Evolutionary conservation across 2,329 filamentous ascomycete species (phyloP).

Genomic region (Ophiostoma ulmi): DNA sequence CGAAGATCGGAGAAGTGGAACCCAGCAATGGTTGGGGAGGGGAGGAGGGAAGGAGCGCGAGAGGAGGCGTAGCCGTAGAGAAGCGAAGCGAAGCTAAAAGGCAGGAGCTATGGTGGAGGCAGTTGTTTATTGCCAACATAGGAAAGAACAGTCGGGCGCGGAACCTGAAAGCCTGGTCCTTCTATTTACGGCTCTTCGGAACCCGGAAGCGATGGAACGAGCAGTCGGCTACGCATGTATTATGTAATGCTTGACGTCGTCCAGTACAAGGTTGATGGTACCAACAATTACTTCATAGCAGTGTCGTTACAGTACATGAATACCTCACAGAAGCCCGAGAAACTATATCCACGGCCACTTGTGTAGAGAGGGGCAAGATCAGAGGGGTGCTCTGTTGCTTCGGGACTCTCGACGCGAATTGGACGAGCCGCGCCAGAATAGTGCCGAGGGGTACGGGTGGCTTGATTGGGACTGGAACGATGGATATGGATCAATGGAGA

Average conservation of each 20-base stretch:
- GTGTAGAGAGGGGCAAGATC: background rate
- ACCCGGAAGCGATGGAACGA: background rate
- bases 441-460: constrained; percentile 13
- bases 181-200: background rate
- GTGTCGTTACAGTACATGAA: too few species aligned
- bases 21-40: background rate
- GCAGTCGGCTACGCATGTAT: background rate
- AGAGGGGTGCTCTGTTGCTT: constrained; percentile 4
- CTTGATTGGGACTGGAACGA: constrained; percentile 4
- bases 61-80: background rate
- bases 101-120: constrained; percentile 4
- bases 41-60: background rate
- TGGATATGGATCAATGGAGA: background rate
- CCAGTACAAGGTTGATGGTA: background rate
- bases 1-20: constrained; percentile 24
- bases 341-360: background rate
- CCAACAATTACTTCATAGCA: background rate
- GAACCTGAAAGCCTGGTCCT: background rate
- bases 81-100: background rate
- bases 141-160: background rate
- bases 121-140: background rate
- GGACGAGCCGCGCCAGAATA: constrained; percentile 19
- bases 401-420: constrained; percentile 19
- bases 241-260: constrained; percentile 2
- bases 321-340: background rate